phyloP scores from a whole-genome alignment of 2,329 filamentous ascomycete species.

The Tolypocladium guangdongense region DNA sequence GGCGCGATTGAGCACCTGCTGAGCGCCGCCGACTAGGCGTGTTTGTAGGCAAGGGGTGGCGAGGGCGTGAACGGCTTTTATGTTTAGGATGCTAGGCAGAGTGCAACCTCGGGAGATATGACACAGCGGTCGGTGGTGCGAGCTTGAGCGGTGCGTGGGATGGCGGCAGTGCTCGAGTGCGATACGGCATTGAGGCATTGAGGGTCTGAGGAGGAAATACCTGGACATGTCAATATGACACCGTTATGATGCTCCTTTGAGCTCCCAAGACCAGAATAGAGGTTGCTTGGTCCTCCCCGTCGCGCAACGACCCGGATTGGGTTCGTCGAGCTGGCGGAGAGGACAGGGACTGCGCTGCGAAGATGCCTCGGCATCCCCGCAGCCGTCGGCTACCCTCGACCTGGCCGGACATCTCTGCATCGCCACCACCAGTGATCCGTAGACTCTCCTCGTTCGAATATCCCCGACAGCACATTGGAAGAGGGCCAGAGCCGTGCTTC shows the following conservation, averaged over 20 bases:
- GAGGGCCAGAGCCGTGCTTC: not conserved
- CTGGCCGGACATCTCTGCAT: not conserved
- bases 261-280: too few species aligned
- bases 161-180: not conserved
- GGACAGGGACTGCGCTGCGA: too few species aligned
- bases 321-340: too few species aligned
- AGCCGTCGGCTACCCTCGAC: not conserved
- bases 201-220: not conserved
- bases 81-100: not conserved
- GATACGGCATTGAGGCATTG: not conserved
- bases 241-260: not conserved
- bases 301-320: too few species aligned
- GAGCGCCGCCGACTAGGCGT: slow-evolving; percentile 16
- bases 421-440: not conserved
- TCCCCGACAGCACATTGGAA: not conserved
- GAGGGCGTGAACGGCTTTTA: not conserved
- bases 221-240: not conserved
- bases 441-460: not conserved
- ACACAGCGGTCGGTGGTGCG: not conserved
- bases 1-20: slow-evolving; percentile 74
- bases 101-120: not conserved
- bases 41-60: not conserved
- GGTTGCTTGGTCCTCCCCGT: too few species aligned
- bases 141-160: not conserved
- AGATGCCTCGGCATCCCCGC: not conserved